A percentile compares a stretch with the other conserved stretches of the same genome.
Conservation (phyloP, 176 grass and related monocot genomes). For the bread wheat (Triticum aestivum) region IWGSC_CS_RefSeq_v2.1 NC_057796.1:291536673-291537172, state of each 20-base stretch:
- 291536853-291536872: constrained; percentile 17
- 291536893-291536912: constrained; percentile 9
- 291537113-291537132: neutral
- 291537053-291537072: neutral
- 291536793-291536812: constrained; percentile 15
- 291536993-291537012: neutral
- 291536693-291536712: neutral
- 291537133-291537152: neutral
- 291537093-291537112: neutral
- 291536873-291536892: neutral
- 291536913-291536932: neutral
- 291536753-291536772: neutral
- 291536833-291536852: constrained; percentile 22
- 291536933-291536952: neutral
- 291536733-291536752: constrained; percentile 14
- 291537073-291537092: neutral
- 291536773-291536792: neutral
- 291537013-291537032: neutral
- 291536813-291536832: neutral
- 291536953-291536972: neutral
- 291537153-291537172: neutral
- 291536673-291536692: neutral
- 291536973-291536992: neutral
- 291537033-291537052: neutral
- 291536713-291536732: neutral